Base-by-base conservation (phyloP, 768 basidiomycete species). In the Russula foetens region DNA sequence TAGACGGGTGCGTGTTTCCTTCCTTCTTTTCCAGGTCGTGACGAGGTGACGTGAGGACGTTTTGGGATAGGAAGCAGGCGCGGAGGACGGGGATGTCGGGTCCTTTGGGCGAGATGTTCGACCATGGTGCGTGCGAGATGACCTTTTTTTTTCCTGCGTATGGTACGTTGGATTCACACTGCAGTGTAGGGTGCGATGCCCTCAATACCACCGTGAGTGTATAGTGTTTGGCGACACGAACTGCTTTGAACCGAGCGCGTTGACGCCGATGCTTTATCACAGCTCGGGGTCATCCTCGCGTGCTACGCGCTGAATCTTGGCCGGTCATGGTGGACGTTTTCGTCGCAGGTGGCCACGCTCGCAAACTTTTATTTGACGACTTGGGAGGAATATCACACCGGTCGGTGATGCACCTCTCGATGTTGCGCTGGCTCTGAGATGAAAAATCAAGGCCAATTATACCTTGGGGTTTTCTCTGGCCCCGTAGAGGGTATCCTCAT, bases 1-100 rank as follows among this genome's bases (percentile, higher is more conserved):
- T 93, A 52, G 93, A 96, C 69, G 92, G 91, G 91, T 90, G 65
- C 12, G 65, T 63, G 31, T 35, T 11, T 12, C 15, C 31, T n/a
- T n/a, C n/a, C n/a, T n/a, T n/a, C n/a, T 29, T 56, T 15, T 68
- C 60, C 28, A 49, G 49, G 45, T 17, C 17, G 29, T 54, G 66
- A 14, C 53, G 28, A 29, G 11, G 19, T 12, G 11, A 17, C 15
- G 23, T 3, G 46, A 14, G 12, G n/a, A 67, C 14, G 53, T 9
- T 28, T 29, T 24, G 44, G 46, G 49, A 3, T 65, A 92, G 96
- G 17, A 98, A 98, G 72, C 97, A 99, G 73, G 97, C 97, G 23
- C 77, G 97, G 63, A 76, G 96, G 53, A 96, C 94, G 1, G 93
- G 93, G 1, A 98, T 97, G 91, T 89, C 93, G n/a, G 92, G 97